A percentile compares a stretch with the other conserved stretches of the same genome.
phyloP scores from a whole-genome alignment of 164 flowering plant genomes.

The Nymphaea colorata region DNA sequence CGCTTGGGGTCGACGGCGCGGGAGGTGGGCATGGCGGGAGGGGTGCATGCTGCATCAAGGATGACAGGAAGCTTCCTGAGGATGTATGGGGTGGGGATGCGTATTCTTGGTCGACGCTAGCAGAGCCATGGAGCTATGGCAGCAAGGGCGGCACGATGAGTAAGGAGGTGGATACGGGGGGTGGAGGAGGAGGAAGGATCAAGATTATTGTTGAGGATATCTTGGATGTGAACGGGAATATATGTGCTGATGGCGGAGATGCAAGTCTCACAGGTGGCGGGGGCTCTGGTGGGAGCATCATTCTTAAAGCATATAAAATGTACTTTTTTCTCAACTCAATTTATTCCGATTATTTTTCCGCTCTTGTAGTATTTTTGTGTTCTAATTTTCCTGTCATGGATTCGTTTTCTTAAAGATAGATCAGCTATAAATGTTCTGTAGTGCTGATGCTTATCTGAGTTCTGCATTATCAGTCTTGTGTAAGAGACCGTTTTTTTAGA shows the following conservation, averaged over 20 bases:
- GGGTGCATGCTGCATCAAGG: conserved; percentile 58
- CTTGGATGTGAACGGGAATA: conserved; percentile 34
- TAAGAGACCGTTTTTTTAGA: no score
- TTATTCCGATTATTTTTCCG: background rate
- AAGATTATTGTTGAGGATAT: conserved; percentile 13
- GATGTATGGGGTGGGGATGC: conserved; percentile 96
- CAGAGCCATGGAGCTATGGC: conserved; percentile 55
- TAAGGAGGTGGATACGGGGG: conserved; percentile 58
- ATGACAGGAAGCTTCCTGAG: conserved; percentile 41
- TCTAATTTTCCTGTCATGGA: no score
- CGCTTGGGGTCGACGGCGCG: conserved; percentile 48
- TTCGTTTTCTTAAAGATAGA: no score
- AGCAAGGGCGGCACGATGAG: conserved; percentile 71
- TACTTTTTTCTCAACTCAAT: conserved; percentile 14
- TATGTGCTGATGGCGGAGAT: conserved; percentile 76
- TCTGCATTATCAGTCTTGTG: no score
- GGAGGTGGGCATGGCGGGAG: conserved; percentile 98
- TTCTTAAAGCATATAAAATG: conserved; percentile 57
- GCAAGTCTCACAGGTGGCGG: conserved; percentile 85
- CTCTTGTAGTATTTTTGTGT: background rate
- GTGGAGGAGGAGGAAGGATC: conserved; percentile 72
- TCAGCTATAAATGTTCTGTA: no score
- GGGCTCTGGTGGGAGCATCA: conserved; percentile 94
- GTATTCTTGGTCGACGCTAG: conserved; percentile 54
- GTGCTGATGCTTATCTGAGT: no score